Evolutionary conservation across 2,329 filamentous ascomycete genomes (phyloP), one percentile per base, ranked within the genome.

Genomic region (Colletotrichum ledebouriae): DNA sequence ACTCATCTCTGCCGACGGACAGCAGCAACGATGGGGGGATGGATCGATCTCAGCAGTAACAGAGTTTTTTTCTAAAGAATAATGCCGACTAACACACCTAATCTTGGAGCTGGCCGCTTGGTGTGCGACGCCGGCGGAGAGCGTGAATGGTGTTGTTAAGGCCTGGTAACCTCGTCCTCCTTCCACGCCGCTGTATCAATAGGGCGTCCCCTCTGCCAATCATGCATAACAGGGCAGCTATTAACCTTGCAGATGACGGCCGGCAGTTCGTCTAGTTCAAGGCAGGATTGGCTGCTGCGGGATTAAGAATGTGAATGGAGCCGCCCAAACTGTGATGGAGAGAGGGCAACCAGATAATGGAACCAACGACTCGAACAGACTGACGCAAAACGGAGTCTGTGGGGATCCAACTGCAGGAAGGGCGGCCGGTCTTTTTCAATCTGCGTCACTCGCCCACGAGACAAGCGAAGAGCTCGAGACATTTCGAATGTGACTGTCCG

Each of bases 1-100:
- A 68, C 66, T 68, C 61, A 68, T 68, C 63, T 65, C 61, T 37
- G 17, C 66, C 61, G 61, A 50, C 25, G 41, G 41, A 4, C 49
- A 34, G 41, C 49, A 34, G 41, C 34, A 42, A 37, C 12, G 22
- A 22, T n/a, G 33, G 33, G 25, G 25, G 25, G 4, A 29, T n/a
- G 41, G 13, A 29, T 46, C 33, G 44, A 60, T 41, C 15, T 17
- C 17, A 17, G 17, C 17, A 17, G 22, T 17, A 15, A 33, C n/a
- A 56, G 49, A 64, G 25, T 37, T 39, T 17, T 17, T 17, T 17
- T 17, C 17, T 57, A 58, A 50, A 62, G 44, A 57, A 58, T 44
- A 20, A 49, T 37, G 53, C 65, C 61, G 61, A 68, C 65, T 65
- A 68, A 65, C 61, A 37, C 22, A 13, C 34, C n/a, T 49, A 13